Evolutionary conservation across 768 basidiomycete genomes (phyloP).

Genomic region (Tylopilus balloui): DNA sequence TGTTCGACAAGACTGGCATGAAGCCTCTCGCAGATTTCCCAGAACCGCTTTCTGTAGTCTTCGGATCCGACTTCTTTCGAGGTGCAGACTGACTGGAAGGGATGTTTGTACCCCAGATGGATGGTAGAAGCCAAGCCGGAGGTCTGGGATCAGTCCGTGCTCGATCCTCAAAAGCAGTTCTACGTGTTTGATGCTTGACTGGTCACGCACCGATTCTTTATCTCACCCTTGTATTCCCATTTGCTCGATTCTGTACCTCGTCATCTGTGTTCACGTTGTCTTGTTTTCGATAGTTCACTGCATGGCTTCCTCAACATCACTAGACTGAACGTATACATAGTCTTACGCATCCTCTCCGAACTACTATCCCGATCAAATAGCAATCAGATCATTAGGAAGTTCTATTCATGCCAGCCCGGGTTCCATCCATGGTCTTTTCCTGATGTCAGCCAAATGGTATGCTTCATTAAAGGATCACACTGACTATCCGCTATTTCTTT

Average conservation of each 20-base stretch:
- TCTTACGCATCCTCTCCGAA: no score
- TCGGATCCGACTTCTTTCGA: not conserved
- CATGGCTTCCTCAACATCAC: no score
- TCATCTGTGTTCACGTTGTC: no score
- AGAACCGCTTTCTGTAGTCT: not conserved
- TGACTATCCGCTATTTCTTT: no score
- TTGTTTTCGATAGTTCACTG: not conserved
- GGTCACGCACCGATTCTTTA: not conserved
- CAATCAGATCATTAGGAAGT: no score
- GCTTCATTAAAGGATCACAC: no score
- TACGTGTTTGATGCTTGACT: not conserved
- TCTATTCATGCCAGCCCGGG: no score
- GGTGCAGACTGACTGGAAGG: not conserved
- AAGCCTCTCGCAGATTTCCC: not conserved
- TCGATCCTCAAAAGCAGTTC: not conserved
- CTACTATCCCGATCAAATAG: no score
- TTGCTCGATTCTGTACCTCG: not conserved
- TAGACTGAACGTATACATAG: no score
- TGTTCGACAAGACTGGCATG: not conserved
- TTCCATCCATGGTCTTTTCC: no score
- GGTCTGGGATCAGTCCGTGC: constrained; percentile 11
- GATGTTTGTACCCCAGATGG: constrained; percentile 22
- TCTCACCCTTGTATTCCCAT: not conserved
- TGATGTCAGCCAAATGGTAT: no score
- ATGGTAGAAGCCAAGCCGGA: constrained; percentile 14